Conservation (phyloP, 768 basidiomycete species). For the Auriscalpium orientale region DNA sequence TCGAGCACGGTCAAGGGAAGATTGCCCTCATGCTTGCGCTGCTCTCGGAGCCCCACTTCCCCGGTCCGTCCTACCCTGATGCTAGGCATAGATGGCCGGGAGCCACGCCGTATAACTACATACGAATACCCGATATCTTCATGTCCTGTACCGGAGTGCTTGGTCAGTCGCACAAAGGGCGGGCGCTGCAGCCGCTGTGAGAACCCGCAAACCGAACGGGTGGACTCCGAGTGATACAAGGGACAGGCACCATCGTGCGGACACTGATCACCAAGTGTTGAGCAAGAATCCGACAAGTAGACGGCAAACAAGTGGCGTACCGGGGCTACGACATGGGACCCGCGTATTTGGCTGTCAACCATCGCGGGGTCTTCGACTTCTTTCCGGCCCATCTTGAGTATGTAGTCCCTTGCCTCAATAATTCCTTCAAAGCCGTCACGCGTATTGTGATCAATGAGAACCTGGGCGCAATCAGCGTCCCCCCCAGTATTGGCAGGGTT, state of each 20-base stretch:
- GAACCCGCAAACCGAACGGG: constrained; percentile 67
- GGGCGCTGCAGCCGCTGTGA: constrained; percentile 85
- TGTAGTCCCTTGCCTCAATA: constrained; percentile 66
- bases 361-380: constrained; percentile 44
- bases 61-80: constrained; percentile 45
- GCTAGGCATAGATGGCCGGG: constrained; percentile 40
- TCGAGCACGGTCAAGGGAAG: constrained; percentile 13
- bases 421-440: constrained; percentile 69
- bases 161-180: constrained; percentile 76
- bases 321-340: constrained; percentile 83
- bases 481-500: neutral
- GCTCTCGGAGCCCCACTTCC: constrained; percentile 40
- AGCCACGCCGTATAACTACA: constrained; percentile 76
- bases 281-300: constrained; percentile 1
- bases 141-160: constrained; percentile 77
- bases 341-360: constrained; percentile 32
- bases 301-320: constrained; percentile 36
- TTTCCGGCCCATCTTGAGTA: constrained; percentile 57
- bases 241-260: constrained; percentile 89
- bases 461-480: constrained; percentile 29
- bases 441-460: constrained; percentile 82
- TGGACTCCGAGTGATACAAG: constrained; percentile 48
- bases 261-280: constrained; percentile 43
- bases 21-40: constrained; percentile 27
- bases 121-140: constrained; percentile 90